Base-by-base conservation (phyloP, 164 flowering plant species). In the Akebia trifoliata region DNA sequence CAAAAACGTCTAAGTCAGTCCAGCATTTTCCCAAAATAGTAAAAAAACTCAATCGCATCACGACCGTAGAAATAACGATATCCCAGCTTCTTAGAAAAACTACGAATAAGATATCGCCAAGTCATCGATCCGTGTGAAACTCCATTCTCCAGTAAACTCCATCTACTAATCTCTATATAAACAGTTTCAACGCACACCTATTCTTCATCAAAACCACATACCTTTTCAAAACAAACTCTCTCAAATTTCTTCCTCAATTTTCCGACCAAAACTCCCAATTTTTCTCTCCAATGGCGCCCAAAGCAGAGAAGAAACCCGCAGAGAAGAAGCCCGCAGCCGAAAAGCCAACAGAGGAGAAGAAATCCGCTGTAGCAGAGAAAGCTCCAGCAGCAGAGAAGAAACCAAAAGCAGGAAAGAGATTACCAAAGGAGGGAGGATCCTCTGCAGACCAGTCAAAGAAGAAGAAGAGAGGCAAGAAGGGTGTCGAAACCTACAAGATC, bases 401-500 rank as follows among this genome's bases (percentile, higher is more conserved):
- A 58, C 71, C 66, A 21, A 61, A 61, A 47, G 70, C 66, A 11
- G 71, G 39, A 57, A 66, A 67, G 66, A 45, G 48, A 17, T 49
- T 62, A 4, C 53, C 66, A n/a, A 67, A 67, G 52, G 66, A 67
- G 25, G 71, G 62, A 14, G 62, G 52, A 17, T 57, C 42, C 1
- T 42, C 57, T 25, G 59, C 43, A 2, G 48, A 67, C 38, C n/a
- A n/a, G n/a, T n/a, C n/a, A n/a, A 67, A 67, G 62, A 69, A 69
- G 64, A 68, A 58, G 72, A 68, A 51, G 72, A 12, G 42, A 14
- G 10, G 15, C 29, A 63, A 63, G 68, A 69, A 63, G 68, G 45
- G 56, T 39, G 32, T 15, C 0, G 72, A 69, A 45, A 69, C 72
- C 21, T 69, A 69, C 56, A 69, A 59, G 57, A 69, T 68, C 50